A percentile compares a stretch with the other conserved stretches of the same genome.
phyloP scores from a whole-genome alignment of 2,329 filamentous ascomycete genomes.

The Aotearoamyces nothofagi region DNA sequence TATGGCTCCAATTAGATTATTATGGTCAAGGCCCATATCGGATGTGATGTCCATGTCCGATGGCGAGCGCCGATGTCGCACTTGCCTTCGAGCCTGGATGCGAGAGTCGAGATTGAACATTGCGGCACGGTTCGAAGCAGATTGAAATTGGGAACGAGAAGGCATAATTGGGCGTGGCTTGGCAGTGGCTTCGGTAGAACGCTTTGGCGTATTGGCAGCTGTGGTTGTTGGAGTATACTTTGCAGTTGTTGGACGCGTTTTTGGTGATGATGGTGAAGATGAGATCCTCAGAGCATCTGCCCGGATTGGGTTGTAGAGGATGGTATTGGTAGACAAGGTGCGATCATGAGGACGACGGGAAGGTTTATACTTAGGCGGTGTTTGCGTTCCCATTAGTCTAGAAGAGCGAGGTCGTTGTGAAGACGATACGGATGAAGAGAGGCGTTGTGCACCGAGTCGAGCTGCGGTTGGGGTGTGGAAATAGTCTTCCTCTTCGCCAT shows the following conservation, averaged over 20 bases:
- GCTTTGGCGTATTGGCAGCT: conserved; percentile 10
- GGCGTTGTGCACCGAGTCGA: conserved; percentile 19
- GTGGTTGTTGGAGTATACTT: conserved; percentile 14
- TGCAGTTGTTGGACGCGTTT: conserved; percentile 22
- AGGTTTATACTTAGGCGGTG: conserved; percentile 6
- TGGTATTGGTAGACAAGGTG: conserved; percentile 68
- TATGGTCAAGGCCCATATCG: conserved; percentile 52
- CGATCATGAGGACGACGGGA: conserved; percentile 38
- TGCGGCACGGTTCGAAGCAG: conserved; percentile 37
- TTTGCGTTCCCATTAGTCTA: background rate
- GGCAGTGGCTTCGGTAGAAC: conserved; percentile 26
- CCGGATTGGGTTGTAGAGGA: conserved; percentile 67
- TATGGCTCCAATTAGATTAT: conserved; percentile 45
- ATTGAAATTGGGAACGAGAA: conserved; percentile 34
- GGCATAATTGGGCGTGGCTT: conserved; percentile 40
- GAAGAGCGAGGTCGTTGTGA: conserved; percentile 4
- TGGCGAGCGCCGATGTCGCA: conserved; percentile 33
- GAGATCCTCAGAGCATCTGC: conserved; percentile 24
- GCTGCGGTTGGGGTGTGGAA: conserved; percentile 35
- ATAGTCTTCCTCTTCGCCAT: conserved; percentile 31
- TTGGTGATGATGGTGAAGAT: conserved; percentile 22
- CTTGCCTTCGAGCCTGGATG: conserved; percentile 6
- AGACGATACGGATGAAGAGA: conserved; percentile 6
- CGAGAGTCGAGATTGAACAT: conserved; percentile 18
- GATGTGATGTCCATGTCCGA: conserved; percentile 57